A percentile compares a stretch with the other conserved stretches of the same genome.
phyloP scores from a whole-genome alignment of 805 yeast species.

The Priceomyces castillae region DNA sequence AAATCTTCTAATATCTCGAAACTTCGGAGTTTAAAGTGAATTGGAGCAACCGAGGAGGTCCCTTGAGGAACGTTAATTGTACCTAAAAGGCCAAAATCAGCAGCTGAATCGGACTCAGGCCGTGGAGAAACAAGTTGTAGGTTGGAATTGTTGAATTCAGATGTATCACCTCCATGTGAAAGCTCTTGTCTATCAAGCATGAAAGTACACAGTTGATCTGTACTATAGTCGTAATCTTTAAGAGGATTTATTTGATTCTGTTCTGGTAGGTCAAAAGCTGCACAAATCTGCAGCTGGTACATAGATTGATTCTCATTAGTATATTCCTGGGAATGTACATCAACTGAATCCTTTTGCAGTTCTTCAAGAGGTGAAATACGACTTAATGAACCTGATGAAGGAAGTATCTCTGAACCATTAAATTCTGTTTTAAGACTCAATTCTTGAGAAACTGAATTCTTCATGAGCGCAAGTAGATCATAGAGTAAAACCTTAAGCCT shows the following conservation, averaged over 20 bases:
- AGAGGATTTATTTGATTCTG: slow-evolving; percentile 22
- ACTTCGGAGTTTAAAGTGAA: slow-evolving; percentile 31
- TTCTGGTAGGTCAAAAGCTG: slow-evolving; percentile 32
- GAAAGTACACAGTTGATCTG: slow-evolving; percentile 16
- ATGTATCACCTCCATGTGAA: slow-evolving; percentile 29
- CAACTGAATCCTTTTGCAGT: slow-evolving; percentile 1
- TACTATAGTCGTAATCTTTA: slow-evolving; percentile 13
- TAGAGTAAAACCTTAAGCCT: slow-evolving; percentile 56
- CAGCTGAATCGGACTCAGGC: not conserved
- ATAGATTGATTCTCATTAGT: slow-evolving; percentile 1
- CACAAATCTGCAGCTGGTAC: slow-evolving; percentile 5
- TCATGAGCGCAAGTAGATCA: slow-evolving; percentile 56
- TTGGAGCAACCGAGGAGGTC: slow-evolving; percentile 1
- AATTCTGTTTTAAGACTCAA: slow-evolving; percentile 9
- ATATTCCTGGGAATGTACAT: not conserved
- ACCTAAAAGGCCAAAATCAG: slow-evolving; percentile 1
- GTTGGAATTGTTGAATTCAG: slow-evolving; percentile 26
- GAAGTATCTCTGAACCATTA: slow-evolving; percentile 4
- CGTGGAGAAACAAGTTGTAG: slow-evolving; percentile 19
- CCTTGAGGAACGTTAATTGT: slow-evolving; percentile 4
- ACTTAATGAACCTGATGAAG: not conserved
- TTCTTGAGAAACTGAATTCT: slow-evolving; percentile 32
- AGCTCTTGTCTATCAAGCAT: slow-evolving; percentile 35
- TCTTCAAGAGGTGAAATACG: slow-evolving; percentile 3
- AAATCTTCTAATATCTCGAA: slow-evolving; percentile 39